Percentiles rank a stretch among this genome's conserved stretches.
These are phyloP conservation scores for Nakazawaea ernobii DNA, from an alignment of 805 yeast species.

Conservation along the genomic window DNA sequence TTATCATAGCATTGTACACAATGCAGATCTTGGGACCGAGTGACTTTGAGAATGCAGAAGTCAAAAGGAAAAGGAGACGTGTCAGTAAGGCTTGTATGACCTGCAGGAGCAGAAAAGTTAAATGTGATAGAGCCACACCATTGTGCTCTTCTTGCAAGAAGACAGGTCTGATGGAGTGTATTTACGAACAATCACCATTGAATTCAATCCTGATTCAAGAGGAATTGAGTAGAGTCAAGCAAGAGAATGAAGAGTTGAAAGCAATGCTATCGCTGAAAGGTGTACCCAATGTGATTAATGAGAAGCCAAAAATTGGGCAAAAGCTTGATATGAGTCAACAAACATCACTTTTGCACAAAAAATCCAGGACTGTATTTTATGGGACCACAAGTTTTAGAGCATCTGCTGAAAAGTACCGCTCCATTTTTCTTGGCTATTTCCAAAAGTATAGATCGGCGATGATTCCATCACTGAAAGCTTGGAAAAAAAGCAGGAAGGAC, in stretches of 20 bases:
- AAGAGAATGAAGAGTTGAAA: neutral
- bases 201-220: neutral
- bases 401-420: neutral
- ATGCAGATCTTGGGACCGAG: neutral
- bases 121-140: conserved; percentile 4
- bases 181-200: neutral
- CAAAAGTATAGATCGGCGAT: neutral
- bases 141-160: neutral
- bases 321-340: neutral
- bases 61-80: neutral
- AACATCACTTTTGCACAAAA: neutral
- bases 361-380: neutral
- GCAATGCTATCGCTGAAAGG: neutral
- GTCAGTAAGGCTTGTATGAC: conserved; percentile 1
- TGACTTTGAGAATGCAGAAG: neutral
- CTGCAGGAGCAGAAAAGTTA: conserved; percentile 3
- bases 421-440: neutral
- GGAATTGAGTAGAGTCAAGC: neutral
- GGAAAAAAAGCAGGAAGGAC: neutral
- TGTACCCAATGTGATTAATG: too few relatives aligned
- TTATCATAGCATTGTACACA: neutral
- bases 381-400: conserved; percentile 1
- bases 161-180: neutral
- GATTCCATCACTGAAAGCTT: neutral
- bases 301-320: neutral